Evolutionary conservation across 2,329 filamentous ascomycete species (phyloP).

Genomic region (Rhynchosporium secalis): DNA sequence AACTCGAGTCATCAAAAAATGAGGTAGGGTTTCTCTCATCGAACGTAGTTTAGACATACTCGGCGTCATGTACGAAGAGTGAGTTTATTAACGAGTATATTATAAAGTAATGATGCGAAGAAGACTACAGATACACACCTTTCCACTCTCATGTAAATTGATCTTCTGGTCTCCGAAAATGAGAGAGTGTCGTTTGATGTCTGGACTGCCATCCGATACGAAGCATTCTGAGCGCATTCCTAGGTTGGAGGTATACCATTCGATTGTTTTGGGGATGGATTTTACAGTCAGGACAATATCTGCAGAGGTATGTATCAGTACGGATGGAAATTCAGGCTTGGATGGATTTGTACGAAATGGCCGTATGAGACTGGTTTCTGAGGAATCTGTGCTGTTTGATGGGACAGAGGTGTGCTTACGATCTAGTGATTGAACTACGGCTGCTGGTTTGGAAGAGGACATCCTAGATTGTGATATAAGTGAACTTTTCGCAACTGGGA

Average conservation of each 20-base stretch:
- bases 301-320: not conserved
- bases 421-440: constrained; percentile 45
- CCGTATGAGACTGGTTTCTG: not conserved
- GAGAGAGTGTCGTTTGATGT: constrained; percentile 50
- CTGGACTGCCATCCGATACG: constrained; percentile 43
- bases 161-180: constrained; percentile 61
- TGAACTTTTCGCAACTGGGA: not conserved
- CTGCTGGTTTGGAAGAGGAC: constrained; percentile 23
- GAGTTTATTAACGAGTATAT: not conserved
- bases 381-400: too few species aligned
- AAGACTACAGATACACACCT: constrained; percentile 20
- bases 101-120: not conserved
- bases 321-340: not conserved
- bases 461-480: constrained; percentile 12
- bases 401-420: constrained; percentile 32
- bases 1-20: too few species aligned
- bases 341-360: not conserved
- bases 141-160: constrained; percentile 58
- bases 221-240: constrained; percentile 59
- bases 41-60: too few species aligned
- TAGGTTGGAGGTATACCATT: constrained; percentile 56
- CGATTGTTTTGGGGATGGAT: constrained; percentile 49
- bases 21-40: too few species aligned
- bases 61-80: not conserved
- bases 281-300: constrained; percentile 59